Evolutionary conservation across 2,329 filamentous ascomycete species (phyloP).

Genomic region (Talaromyces islandicus): DNA sequence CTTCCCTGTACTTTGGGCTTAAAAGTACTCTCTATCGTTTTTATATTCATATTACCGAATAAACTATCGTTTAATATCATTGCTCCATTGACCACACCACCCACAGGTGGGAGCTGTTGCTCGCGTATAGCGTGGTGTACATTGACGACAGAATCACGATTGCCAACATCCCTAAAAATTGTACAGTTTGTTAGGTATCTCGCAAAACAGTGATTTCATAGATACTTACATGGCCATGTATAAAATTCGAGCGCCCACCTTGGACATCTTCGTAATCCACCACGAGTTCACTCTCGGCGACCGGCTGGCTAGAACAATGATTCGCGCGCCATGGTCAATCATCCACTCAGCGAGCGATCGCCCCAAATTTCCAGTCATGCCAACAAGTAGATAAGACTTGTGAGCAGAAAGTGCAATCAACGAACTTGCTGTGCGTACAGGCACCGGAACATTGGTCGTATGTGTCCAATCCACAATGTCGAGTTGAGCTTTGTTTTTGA

Average conservation of each 20-base stretch:
- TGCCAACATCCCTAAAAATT: background rate
- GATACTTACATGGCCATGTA: constrained; percentile 9
- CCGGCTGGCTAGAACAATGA: constrained; percentile 25
- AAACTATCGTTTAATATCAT: constrained; percentile 17
- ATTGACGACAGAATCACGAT: background rate
- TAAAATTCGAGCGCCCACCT: constrained; percentile 8
- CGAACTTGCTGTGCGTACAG: constrained; percentile 5
- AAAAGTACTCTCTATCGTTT: constrained; percentile 7
- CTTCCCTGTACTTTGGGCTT: constrained; percentile 18
- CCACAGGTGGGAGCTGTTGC: constrained; percentile 15
- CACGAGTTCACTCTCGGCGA: constrained; percentile 15
- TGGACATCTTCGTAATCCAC: constrained; percentile 15
- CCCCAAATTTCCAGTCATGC: constrained; percentile 24
- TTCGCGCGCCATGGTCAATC: constrained; percentile 20
- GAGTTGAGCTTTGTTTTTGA: constrained; percentile 29
- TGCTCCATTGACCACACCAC: constrained; percentile 20
- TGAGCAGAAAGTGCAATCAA: constrained; percentile 8
- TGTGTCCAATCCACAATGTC: constrained; percentile 2
- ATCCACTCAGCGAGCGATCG: constrained; percentile 27
- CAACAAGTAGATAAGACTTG: constrained; percentile 26
- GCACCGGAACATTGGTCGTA: constrained; percentile 2
- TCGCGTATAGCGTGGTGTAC: background rate
- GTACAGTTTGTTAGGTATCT: background rate
- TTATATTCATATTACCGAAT: constrained; percentile 11
- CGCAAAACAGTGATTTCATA: background rate